phyloP scores from a whole-genome alignment of 495 filamentous ascomycete species.

The Aspergillus baeticus region DNA sequence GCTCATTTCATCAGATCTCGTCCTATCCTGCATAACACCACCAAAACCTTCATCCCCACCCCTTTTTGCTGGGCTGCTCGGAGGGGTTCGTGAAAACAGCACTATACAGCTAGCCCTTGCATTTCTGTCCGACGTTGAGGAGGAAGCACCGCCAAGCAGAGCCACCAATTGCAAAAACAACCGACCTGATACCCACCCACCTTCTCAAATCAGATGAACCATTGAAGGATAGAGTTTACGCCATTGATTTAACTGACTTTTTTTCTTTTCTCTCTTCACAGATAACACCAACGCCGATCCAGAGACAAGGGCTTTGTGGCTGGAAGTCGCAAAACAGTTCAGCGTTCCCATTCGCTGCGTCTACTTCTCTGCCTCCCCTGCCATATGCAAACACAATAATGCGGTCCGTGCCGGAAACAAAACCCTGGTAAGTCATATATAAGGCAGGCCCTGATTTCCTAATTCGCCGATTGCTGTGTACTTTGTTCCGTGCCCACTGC shows the following conservation, averaged over 20 bases:
- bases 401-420: conserved; percentile 73
- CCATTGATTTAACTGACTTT: not conserved
- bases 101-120: conserved; percentile 10
- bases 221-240: not conserved
- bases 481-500: not conserved
- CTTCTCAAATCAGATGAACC: not conserved
- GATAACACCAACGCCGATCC: conserved; percentile 91
- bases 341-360: conserved; percentile 79
- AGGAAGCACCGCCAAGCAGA: not conserved
- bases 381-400: conserved; percentile 87
- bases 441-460: not conserved
- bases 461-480: not conserved
- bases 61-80: not conserved
- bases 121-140: conserved; percentile 11
- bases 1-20: not conserved
- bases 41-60: not conserved
- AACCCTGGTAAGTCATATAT: conserved; percentile 26
- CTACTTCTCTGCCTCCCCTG: conserved; percentile 70
- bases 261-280: conserved; percentile 28
- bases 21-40: conserved; percentile 6
- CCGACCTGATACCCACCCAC: not conserved
- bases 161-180: not conserved
- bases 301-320: conserved; percentile 73
- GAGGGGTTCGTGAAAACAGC: not conserved
- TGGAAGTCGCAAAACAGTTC: conserved; percentile 66